Conservation (phyloP, 2,329 filamentous ascomycete genomes). For the Penicillium sp. region DNA sequence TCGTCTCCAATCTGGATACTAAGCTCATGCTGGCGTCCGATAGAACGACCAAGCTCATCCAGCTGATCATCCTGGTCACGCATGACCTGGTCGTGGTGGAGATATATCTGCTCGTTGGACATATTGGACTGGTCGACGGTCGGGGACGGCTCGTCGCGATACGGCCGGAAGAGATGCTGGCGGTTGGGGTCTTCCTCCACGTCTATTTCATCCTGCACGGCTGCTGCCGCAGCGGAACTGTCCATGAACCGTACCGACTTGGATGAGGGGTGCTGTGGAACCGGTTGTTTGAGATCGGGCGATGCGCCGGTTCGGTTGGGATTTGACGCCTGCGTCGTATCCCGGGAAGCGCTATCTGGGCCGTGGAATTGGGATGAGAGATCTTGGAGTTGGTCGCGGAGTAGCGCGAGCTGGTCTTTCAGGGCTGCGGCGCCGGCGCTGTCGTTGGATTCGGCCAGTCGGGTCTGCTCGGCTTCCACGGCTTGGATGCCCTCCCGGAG, state of each 20-base stretch:
- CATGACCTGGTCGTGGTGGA: slow-evolving; percentile 73
- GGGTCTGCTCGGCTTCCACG: slow-evolving; percentile 59
- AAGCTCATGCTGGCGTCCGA: slow-evolving; percentile 82
- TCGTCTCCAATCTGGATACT: slow-evolving; percentile 96
- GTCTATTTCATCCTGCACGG: slow-evolving; percentile 32
- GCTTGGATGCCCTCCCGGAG: slow-evolving; percentile 72
- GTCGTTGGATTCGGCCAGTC: slow-evolving; percentile 56
- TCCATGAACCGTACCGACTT: slow-evolving; percentile 89
- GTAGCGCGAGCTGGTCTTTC: slow-evolving; percentile 59
- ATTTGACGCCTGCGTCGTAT: slow-evolving; percentile 50
- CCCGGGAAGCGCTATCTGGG: slow-evolving; percentile 34
- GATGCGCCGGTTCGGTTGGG: slow-evolving; percentile 23
- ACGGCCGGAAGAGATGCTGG: slow-evolving; percentile 55
- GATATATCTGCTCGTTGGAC: slow-evolving; percentile 79
- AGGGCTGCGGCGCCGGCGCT: slow-evolving; percentile 46
- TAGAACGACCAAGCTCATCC: slow-evolving; percentile 79
- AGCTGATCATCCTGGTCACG: slow-evolving; percentile 90
- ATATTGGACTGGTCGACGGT: slow-evolving; percentile 53
- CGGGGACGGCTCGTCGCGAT: slow-evolving; percentile 54
- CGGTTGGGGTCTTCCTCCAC: slow-evolving; percentile 52
- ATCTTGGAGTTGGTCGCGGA: slow-evolving; percentile 70
- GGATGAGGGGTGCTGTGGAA: slow-evolving; percentile 43
- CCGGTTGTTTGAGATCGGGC: slow-evolving; percentile 41
- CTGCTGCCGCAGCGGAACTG: slow-evolving; percentile 41
- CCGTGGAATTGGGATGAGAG: slow-evolving; percentile 76